A percentile compares a stretch with the other conserved stretches of the same genome.
Conservation (phyloP, 331 rosid genomes). For the Acacia concinna region DNA sequence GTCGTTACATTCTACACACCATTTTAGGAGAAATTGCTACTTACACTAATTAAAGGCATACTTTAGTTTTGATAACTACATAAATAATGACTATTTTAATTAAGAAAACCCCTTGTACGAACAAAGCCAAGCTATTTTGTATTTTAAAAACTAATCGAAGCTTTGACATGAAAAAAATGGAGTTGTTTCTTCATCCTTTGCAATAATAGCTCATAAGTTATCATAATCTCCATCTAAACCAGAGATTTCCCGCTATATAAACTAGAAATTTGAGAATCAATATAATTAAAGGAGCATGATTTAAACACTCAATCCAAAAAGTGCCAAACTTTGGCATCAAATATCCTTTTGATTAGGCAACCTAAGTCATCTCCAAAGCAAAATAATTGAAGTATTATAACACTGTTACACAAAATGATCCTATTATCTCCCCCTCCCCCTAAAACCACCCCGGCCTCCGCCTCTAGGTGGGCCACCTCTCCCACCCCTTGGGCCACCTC, state of each 20-base stretch:
- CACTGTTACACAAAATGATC: slow-evolving; percentile 29
- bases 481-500: slow-evolving; percentile 84
- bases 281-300: slow-evolving; percentile 3
- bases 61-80: not conserved
- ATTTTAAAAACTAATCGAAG: not conserved
- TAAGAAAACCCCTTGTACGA: not conserved
- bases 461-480: slow-evolving; percentile 79
- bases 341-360: not conserved
- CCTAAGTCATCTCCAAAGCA: slow-evolving; percentile 37
- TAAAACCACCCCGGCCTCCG: slow-evolving; percentile 70
- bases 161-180: not conserved
- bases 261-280: not conserved
- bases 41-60: not conserved
- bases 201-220: not conserved
- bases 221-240: not conserved
- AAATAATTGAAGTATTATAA: slow-evolving; percentile 27
- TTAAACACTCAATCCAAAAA: slow-evolving; percentile 28
- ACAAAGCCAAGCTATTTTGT: not conserved
- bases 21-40: not conserved
- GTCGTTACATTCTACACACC: no score
- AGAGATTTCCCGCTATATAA: not conserved
- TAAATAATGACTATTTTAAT: not conserved
- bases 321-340: slow-evolving; percentile 27
- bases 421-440: slow-evolving; percentile 87
- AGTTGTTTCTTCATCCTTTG: not conserved